Conservation (phyloP, 768 basidiomycete genomes). For the Pleurotus sapidus region DNA sequence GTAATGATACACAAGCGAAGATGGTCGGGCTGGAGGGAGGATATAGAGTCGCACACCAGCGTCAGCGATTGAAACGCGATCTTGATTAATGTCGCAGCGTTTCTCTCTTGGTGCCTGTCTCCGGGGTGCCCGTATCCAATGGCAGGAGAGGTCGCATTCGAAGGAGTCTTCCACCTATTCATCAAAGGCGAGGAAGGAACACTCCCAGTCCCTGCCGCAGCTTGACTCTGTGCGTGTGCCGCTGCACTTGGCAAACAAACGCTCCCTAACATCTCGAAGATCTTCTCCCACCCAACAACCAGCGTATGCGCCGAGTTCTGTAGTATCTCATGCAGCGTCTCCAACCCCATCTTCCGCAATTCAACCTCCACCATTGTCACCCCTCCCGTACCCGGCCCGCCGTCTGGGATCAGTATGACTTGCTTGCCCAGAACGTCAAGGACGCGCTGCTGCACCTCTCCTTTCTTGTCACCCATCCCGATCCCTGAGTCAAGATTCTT, state of each 20-base stretch:
- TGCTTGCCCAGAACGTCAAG: conserved; percentile 84
- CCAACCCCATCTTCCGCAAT: conserved; percentile 82
- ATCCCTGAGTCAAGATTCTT: conserved; percentile 55
- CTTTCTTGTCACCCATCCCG: conserved; percentile 51
- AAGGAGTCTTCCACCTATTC: conserved; percentile 23
- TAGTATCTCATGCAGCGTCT: conserved; percentile 86
- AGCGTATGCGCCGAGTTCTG: conserved; percentile 91
- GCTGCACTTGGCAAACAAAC: conserved; percentile 65
- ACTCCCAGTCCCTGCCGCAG: conserved; percentile 33
- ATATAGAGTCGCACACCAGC: conserved; percentile 90
- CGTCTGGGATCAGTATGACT: conserved; percentile 49
- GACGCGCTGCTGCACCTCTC: conserved; percentile 74
- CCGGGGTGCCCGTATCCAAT: conserved; percentile 51
- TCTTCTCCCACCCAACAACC: conserved; percentile 88
- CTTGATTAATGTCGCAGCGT: conserved; percentile 75
- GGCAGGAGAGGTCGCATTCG: conserved; percentile 21
- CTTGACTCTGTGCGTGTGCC: conserved; percentile 36
- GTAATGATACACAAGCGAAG: conserved; percentile 88
- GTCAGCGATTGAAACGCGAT: conserved; percentile 94
- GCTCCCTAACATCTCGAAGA: conserved; percentile 89
- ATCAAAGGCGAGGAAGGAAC: conserved; percentile 34
- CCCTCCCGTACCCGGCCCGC: background rate
- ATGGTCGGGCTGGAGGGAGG: conserved; percentile 75
- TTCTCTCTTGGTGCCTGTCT: conserved; percentile 48
- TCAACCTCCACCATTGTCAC: conserved; percentile 59